Evolutionary conservation across 2,329 filamentous ascomycete species (phyloP).

Genomic region (Aspergillus awamori): DNA sequence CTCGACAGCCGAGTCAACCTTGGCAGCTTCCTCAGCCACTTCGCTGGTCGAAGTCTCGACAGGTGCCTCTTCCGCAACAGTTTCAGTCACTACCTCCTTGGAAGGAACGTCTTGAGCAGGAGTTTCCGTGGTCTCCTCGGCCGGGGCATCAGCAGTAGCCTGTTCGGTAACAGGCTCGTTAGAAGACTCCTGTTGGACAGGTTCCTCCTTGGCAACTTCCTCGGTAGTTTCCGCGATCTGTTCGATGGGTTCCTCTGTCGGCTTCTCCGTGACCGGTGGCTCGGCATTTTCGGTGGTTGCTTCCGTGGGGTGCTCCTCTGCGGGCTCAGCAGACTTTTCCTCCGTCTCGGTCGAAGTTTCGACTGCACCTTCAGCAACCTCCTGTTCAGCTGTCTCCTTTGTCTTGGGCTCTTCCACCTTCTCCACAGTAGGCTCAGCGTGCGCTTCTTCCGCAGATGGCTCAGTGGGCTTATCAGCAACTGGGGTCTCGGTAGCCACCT

Average conservation of each 20-base stretch:
- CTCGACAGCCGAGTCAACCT: neutral
- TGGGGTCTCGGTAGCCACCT: neutral
- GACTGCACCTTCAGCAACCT: too few relatives aligned
- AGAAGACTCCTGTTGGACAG: conserved; percentile 6
- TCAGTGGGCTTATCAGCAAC: neutral
- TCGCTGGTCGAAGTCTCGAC: neutral
- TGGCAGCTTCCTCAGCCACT: neutral
- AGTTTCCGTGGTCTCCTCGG: neutral
- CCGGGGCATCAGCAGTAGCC: conserved; percentile 3
- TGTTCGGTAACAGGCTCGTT: conserved; percentile 11
- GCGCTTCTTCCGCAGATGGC: conserved; percentile 1
- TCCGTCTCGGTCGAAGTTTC: neutral
- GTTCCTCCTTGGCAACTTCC: conserved; percentile 17
- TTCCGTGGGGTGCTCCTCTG: neutral
- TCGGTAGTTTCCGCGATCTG: conserved; percentile 6
- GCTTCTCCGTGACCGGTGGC: conserved; percentile 8
- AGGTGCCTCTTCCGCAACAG: neutral
- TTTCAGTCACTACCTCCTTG: neutral
- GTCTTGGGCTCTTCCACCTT: conserved; percentile 6
- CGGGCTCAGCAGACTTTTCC: neutral
- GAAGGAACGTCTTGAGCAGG: neutral
- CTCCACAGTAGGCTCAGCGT: neutral
- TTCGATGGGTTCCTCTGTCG: conserved; percentile 7
- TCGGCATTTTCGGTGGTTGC: neutral
- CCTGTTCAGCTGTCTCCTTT: neutral